Evolutionary conservation across 306 rosid species (phyloP).

Genomic region (Lathyrus aphaca): DNA sequence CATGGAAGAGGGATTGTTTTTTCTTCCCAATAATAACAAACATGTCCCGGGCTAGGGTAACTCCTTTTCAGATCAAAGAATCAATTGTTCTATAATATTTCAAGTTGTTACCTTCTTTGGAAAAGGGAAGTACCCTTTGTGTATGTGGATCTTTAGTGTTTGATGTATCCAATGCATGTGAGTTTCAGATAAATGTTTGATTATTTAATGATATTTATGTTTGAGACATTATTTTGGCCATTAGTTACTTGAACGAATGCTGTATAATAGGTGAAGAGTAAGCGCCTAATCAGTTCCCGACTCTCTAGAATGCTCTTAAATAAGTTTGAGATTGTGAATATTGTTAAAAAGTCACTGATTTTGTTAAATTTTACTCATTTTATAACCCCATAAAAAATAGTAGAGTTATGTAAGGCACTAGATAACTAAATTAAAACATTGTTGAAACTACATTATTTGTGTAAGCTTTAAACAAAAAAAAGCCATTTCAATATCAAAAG

Average conservation of each 20-base stretch:
- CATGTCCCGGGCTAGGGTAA: slow-evolving; percentile 49
- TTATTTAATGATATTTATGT: slow-evolving; percentile 35
- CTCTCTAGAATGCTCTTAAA: too few species aligned
- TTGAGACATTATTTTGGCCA: slow-evolving; percentile 4
- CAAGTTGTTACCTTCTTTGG: slow-evolving; percentile 35
- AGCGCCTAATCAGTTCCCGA: too few species aligned
- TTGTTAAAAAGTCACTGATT: too few species aligned
- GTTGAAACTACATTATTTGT: too few species aligned
- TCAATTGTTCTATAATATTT: slow-evolving; percentile 33
- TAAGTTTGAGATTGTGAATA: too few species aligned
- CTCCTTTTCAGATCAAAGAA: slow-evolving; percentile 40
- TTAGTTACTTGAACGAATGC: not conserved
- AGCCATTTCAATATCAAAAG: too few species aligned
- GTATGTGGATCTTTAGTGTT: slow-evolving; percentile 40
- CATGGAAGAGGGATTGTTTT: slow-evolving; percentile 57
- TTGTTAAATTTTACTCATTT: too few species aligned
- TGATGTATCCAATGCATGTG: slow-evolving; percentile 38
- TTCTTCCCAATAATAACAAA: slow-evolving; percentile 58
- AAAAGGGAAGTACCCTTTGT: slow-evolving; percentile 38
- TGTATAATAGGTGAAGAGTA: not conserved
- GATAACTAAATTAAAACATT: too few species aligned
- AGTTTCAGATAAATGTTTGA: slow-evolving; percentile 1
- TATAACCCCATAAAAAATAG: too few species aligned
- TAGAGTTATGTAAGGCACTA: too few species aligned
- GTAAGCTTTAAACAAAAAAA: too few species aligned